Base-by-base conservation (phyloP, 2,329 filamentous ascomycete species). In the Aureobasidium sp. region DNA sequence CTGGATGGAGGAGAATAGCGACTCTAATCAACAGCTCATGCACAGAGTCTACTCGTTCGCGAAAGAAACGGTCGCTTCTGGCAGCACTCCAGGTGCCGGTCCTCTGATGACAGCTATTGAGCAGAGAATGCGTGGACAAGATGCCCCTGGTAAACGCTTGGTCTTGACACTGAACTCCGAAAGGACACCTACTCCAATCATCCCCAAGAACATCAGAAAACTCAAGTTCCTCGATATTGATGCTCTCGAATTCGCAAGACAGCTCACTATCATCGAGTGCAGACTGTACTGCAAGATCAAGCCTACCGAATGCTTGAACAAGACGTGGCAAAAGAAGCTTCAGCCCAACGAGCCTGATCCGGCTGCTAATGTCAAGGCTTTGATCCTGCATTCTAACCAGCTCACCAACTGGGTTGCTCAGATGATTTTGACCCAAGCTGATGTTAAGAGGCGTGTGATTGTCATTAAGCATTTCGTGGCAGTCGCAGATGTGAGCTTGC, bases 181-280 rank as follows among this genome's bases (percentile, higher is more conserved):
- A 68, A 87, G 90, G 65, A 89, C 90, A 0, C 93, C 94, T 4
- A 79, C 88, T 39, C 91, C 94, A 1, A 97, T 97, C 71, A 85
- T 97, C 73, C 94, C 94, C 1, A 97, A 96, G 82, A 97, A 97
- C 74, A 96, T 99, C 91, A 97, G 94, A 83, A 99, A 97, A 76
- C 83, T 99, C 68, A 99, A 97, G 75, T 97, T 99, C 77, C 78
- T 97, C 61, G 94, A 99, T 72, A 97, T 99, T 68, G 94, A 99
- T 71, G 86, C 91, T 0, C 90, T 89, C 0, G 94, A 99, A 72
- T 97, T 99, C 75, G 94, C 94, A n/a, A 87, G 94, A 52, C 94
- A 99, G 74, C 81, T 99, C 65, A 99, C 94, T 0, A 94, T 99
- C 66, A 96, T 97, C 66, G 94, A 99, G 75, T 96, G 92, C 2